Conservation (phyloP, 2,329 filamentous ascomycete species). For the Alternaria arborescens region DNA sequence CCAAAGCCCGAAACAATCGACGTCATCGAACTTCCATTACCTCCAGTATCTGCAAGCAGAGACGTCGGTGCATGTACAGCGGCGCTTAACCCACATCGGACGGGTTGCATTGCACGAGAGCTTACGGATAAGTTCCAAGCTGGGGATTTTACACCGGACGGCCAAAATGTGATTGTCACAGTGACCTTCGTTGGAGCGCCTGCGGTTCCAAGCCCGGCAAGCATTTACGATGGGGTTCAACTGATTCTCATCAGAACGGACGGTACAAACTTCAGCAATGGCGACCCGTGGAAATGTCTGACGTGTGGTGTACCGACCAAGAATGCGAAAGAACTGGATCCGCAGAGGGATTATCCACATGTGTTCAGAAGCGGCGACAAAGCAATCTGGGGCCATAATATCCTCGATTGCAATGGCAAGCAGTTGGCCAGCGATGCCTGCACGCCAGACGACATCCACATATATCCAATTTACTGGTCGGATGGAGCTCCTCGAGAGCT, state of each 20-base stretch:
- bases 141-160: conserved; percentile 54
- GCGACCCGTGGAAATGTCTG: conserved; percentile 59
- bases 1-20: conserved; percentile 24
- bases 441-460: conserved; percentile 47
- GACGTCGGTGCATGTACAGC: conserved; percentile 45
- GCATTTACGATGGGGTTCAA: conserved; percentile 55
- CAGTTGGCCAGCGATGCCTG: conserved; percentile 50
- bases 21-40: conserved; percentile 50
- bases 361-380: conserved; percentile 53
- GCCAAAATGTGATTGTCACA: conserved; percentile 53
- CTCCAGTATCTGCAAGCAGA: conserved; percentile 44
- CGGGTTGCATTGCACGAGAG: conserved; percentile 50
- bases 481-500: conserved; percentile 53
- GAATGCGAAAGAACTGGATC: conserved; percentile 38
- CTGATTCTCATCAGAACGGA: conserved; percentile 53
- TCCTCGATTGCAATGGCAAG: conserved; percentile 50
- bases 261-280: conserved; percentile 52
- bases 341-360: conserved; percentile 54
- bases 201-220: conserved; percentile 49
- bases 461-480: conserved; percentile 56
- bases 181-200: conserved; percentile 57
- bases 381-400: conserved; percentile 41
- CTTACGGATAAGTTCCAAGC: conserved; percentile 31
- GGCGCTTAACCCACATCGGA: conserved; percentile 47
- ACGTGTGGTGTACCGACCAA: conserved; percentile 54